Base-by-base conservation (phyloP, 129 eudicot genomes). In the Centaurea solstitialis region DNA sequence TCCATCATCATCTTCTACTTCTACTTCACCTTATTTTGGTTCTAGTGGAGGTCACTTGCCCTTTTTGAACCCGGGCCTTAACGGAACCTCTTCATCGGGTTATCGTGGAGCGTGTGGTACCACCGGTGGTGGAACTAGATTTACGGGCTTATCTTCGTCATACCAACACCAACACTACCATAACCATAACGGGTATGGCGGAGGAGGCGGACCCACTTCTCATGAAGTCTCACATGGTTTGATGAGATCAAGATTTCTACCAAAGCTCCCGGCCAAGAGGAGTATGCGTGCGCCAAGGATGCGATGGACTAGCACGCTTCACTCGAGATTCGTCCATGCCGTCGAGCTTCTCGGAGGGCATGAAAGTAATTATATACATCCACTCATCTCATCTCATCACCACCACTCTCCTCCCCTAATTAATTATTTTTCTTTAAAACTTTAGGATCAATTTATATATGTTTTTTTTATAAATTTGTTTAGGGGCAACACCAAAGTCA, bases 261-360 rank as follows among this genome's bases (percentile, higher is more conserved):
- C 94, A 0, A 91, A 89, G 57, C 83, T 88, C 41, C 97, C 94
- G 17, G 67, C 88, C 0, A 94, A 91, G 61, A 75, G 98, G 62
- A 94, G 97, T 80, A 91, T 89, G 94, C 85, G 97, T 40, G 97
- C 97, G 0, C 98, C 98, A 0, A 76, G 98, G 80, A 94, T 94
- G 98, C 78, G 98, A 61, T 94, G 98, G 98, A 94, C 98, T 0
- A 91, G 93, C 73, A 87, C 98, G 0, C 98, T 94, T 30, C 98
- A 94, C 75, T 90, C 95, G 4, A 90, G 97, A 8, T 94, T 94
- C 20, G 93, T 94, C 77, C 97, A 91, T 74, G n/a, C 98, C 1
- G 98, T 94, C 13, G 97, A 94, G 85, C 98, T 94, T 66, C 98
- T 94, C 77, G 98, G 98, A 26, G 98, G 98, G 85, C 98, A 94